These are phyloP conservation scores for Citrus sp. DNA, from an alignment of 345 rosid species.

Conservation along the genomic window DNA sequence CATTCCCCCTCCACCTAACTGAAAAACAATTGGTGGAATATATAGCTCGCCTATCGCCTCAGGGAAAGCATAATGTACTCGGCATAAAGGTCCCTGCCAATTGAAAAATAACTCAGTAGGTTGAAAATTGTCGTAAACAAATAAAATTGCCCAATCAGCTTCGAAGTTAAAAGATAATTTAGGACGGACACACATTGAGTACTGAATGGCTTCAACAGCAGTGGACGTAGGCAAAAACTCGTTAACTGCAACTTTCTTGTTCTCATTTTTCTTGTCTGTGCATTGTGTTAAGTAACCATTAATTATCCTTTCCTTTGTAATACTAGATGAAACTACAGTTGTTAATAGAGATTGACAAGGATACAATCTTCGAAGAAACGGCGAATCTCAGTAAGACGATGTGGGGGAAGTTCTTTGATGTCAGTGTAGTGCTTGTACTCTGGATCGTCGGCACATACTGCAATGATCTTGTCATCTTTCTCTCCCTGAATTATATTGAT, in stretches of 20 bases:
- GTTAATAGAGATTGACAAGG: conserved; percentile 20
- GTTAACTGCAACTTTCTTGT: conserved; percentile 92
- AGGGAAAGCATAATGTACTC: conserved; percentile 69
- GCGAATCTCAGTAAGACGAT: conserved; percentile 85
- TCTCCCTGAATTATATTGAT: conserved; percentile 53
- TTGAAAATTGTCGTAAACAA: too few relatives aligned
- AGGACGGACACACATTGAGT: conserved; percentile 63
- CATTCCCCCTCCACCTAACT: not conserved
- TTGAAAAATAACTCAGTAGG: not conserved
- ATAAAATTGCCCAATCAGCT: not conserved
- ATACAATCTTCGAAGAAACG: conserved; percentile 97
- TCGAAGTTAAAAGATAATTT: not conserved
- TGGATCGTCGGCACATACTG: conserved; percentile 96
- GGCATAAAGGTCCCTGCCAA: conserved; percentile 85
- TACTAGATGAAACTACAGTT: not conserved
- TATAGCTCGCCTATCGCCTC: conserved; percentile 45
- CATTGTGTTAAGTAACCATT: conserved; percentile 17
- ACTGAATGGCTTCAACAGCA: conserved; percentile 76
- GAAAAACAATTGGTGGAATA: not conserved
- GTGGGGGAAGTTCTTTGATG: conserved; percentile 85
- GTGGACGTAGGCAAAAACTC: conserved; percentile 67
- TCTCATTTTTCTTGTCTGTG: conserved; percentile 94
- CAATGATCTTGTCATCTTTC: conserved; percentile 95
- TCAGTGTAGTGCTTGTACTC: conserved; percentile 86
- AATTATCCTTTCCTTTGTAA: not conserved